Evolutionary conservation across 805 yeast genomes (phyloP).

Genomic region (Monosporozyma aerobia): DNA sequence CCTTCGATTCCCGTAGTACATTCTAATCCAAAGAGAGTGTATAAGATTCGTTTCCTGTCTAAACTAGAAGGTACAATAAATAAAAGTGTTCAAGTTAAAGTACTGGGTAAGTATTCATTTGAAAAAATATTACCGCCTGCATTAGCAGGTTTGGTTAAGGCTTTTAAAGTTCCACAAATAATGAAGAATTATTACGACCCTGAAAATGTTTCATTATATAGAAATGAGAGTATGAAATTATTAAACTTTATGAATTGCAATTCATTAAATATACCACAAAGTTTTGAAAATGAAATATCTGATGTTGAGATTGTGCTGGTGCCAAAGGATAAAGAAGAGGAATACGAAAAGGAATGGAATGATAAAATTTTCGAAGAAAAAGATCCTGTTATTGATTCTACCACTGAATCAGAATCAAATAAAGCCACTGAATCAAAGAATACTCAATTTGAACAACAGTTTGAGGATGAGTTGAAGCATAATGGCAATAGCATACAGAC

Average conservation of each 20-base stretch:
- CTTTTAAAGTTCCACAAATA: constrained; percentile 13
- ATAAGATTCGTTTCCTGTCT: constrained; percentile 21
- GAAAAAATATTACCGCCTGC: constrained; percentile 22
- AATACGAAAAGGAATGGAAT: neutral
- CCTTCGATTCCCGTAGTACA: neutral
- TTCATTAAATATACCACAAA: constrained; percentile 20
- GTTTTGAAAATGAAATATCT: constrained; percentile 16
- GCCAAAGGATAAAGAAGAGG: constrained; percentile 8
- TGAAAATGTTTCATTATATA: constrained; percentile 20
- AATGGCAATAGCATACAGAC: neutral
- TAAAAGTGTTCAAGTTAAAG: constrained; percentile 23
- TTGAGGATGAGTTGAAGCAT: constrained; percentile 14
- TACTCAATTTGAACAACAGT: constrained; percentile 10
- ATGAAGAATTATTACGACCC: constrained; percentile 12
- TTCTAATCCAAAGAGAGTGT: constrained; percentile 14
- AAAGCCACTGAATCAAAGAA: neutral
- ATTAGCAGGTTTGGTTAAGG: constrained; percentile 16
- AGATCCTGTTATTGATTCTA: neutral
- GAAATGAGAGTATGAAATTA: constrained; percentile 21
- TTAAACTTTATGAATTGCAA: constrained; percentile 27
- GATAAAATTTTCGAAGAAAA: neutral
- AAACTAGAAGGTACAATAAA: constrained; percentile 22
- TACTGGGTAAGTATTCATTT: constrained; percentile 22
- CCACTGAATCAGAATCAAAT: neutral
- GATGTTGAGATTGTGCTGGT: constrained; percentile 19